Conservation (phyloP, 345 rosid species). For the Chamaenerion angustifolium region DNA sequence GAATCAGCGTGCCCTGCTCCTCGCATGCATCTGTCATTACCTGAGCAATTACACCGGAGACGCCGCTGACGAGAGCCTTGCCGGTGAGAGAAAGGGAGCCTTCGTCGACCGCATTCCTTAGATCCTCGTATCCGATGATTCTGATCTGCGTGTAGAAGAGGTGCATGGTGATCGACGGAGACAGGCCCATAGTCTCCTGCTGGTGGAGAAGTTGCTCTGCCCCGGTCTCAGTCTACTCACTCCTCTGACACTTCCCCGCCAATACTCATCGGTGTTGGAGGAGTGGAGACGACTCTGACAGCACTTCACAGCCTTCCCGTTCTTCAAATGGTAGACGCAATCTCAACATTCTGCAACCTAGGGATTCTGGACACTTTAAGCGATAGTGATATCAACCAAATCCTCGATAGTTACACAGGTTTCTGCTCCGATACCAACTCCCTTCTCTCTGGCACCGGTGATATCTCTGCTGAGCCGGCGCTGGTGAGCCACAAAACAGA, state of each 20-base stretch:
- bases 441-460: slow-evolving; percentile 35
- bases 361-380: slow-evolving; percentile 36
- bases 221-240: too few species aligned
- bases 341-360: slow-evolving; percentile 19
- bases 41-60: slow-evolving; percentile 82
- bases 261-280: too few species aligned
- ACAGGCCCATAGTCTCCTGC: slow-evolving; percentile 41
- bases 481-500: slow-evolving; percentile 46
- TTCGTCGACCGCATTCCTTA: slow-evolving; percentile 29
- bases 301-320: not conserved
- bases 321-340: slow-evolving; percentile 5
- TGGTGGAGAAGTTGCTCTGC: slow-evolving; percentile 8
- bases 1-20: too few species aligned
- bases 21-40: slow-evolving; percentile 12
- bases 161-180: slow-evolving; percentile 67
- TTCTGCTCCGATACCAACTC: slow-evolving; percentile 44
- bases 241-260: too few species aligned
- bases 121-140: slow-evolving; percentile 70
- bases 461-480: slow-evolving; percentile 25
- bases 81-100: slow-evolving; percentile 40
- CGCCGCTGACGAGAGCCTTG: slow-evolving; percentile 49
- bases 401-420: slow-evolving; percentile 42
- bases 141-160: slow-evolving; percentile 68
- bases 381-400: slow-evolving; percentile 38
- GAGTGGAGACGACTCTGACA: not conserved